A percentile compares a stretch with the other conserved stretches of the same genome.
phyloP scores from a whole-genome alignment of 257 asterid species.

The Solanum lycopersicoides region DNA sequence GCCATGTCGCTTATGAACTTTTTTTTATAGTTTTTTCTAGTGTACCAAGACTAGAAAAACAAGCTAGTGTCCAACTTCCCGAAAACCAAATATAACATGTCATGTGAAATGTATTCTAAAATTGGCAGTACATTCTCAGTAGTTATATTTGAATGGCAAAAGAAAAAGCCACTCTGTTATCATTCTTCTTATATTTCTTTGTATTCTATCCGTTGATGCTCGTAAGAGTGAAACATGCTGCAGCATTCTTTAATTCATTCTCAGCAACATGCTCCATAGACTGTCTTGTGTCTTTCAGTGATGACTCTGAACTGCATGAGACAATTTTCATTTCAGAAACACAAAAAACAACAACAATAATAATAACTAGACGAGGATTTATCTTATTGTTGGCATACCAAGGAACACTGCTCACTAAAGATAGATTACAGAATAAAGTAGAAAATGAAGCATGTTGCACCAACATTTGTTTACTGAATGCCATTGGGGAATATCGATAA shows the following conservation, averaged over 20 bases:
- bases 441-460: neutral
- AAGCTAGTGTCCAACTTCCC: neutral
- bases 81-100: neutral
- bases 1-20: neutral
- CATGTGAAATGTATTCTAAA: neutral
- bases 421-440: no score
- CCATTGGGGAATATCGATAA: neutral
- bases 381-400: neutral
- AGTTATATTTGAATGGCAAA: constrained; percentile 8
- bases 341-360: neutral
- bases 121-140: constrained; percentile 6
- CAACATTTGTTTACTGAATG: neutral
- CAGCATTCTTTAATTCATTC: constrained; percentile 75
- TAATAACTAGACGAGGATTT: neutral
- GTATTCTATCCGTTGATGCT: constrained; percentile 36
- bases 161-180: constrained; percentile 9
- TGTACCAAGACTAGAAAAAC: neutral
- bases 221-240: constrained; percentile 78
- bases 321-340: neutral
- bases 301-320: constrained; percentile 58
- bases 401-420: neutral
- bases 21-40: neutral
- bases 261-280: constrained; percentile 58
- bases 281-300: constrained; percentile 52
- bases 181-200: constrained; percentile 3